Conservation (phyloP, 495 filamentous ascomycete genomes). For the Penicillium coffeae region DNA sequence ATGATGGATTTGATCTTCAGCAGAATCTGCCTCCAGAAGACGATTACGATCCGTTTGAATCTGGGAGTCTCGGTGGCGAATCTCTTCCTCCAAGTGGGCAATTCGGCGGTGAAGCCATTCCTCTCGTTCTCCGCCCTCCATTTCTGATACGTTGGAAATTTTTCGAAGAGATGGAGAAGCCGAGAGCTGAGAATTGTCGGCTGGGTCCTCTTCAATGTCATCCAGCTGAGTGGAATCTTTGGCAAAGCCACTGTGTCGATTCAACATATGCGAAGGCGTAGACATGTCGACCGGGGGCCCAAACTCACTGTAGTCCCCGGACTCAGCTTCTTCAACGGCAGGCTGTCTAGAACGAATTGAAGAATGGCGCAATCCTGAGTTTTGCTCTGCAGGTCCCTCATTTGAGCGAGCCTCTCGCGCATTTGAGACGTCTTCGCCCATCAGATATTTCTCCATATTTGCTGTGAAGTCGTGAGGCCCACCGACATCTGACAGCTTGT, state of each 20-base stretch:
- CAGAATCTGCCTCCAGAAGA: constrained; percentile 36
- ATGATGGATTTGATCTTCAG: constrained; percentile 37
- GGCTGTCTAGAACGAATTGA: constrained; percentile 23
- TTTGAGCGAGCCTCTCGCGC: constrained; percentile 14
- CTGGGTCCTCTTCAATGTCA: constrained; percentile 38
- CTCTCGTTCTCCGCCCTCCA: constrained; percentile 13
- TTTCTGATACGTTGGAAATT: constrained; percentile 11
- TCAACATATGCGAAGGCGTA: constrained; percentile 43
- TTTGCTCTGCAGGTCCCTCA: constrained; percentile 11
- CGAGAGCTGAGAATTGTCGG: constrained; percentile 22
- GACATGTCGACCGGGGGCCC: constrained; percentile 47
- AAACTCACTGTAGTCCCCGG: constrained; percentile 45
- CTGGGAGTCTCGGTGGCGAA: constrained; percentile 39
- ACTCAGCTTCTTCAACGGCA: constrained; percentile 34
- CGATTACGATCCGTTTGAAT: constrained; percentile 30
- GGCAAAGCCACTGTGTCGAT: constrained; percentile 21
- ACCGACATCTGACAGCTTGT: constrained; percentile 42
- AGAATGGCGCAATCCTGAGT: constrained; percentile 10
- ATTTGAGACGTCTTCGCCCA: constrained; percentile 31
- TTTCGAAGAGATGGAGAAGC: constrained; percentile 33
- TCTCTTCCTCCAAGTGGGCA: constrained; percentile 28
- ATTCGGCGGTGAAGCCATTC: constrained; percentile 35
- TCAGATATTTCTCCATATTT: constrained; percentile 48
- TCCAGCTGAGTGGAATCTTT: constrained; percentile 40
- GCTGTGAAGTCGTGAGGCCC: constrained; percentile 52